Evolutionary conservation across 1,284 basidiomycete species (phyloP).

Genomic region (Naganishia sp.): DNA sequence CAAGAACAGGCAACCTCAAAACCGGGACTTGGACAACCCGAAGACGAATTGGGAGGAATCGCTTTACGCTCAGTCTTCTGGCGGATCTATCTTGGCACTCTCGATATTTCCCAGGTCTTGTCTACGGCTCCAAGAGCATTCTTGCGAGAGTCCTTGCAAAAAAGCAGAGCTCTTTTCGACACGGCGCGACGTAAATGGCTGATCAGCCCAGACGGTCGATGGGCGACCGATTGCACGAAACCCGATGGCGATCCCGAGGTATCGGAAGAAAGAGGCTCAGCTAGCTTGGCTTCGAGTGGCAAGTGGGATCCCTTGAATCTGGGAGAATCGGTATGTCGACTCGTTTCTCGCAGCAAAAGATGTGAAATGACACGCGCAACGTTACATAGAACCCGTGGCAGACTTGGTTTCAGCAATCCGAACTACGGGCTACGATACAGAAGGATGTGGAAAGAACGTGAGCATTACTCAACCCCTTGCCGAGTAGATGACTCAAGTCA

Average conservation of each 20-base stretch:
- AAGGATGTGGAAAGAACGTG: slow-evolving; percentile 92
- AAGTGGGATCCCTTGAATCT: slow-evolving; percentile 79
- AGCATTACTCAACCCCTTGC: slow-evolving; percentile 42
- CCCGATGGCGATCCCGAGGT: slow-evolving; percentile 36
- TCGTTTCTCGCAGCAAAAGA: slow-evolving; percentile 20
- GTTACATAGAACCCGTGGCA: slow-evolving; percentile 79
- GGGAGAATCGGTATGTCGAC: slow-evolving; percentile 66
- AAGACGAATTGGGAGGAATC: slow-evolving; percentile 30
- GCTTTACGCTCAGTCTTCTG: slow-evolving; percentile 29
- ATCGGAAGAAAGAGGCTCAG: not conserved
- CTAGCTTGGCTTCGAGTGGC: not conserved
- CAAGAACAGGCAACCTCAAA: slow-evolving; percentile 23
- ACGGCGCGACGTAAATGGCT: slow-evolving; percentile 51
- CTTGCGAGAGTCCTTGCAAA: not conserved
- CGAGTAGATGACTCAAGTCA: slow-evolving; percentile 1
- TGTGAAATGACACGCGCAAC: slow-evolving; percentile 4
- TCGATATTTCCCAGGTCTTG: slow-evolving; percentile 14
- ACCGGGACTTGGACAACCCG: slow-evolving; percentile 20
- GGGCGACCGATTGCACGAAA: slow-evolving; percentile 54
- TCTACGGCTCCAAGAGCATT: slow-evolving; percentile 10
- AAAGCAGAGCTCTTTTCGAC: slow-evolving; percentile 41
- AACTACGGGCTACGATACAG: slow-evolving; percentile 78
- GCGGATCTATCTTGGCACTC: slow-evolving; percentile 27
- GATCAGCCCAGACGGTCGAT: slow-evolving; percentile 56
- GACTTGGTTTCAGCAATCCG: slow-evolving; percentile 82